Evolutionary conservation across 768 basidiomycete species (phyloP), one percentile per base, ranked within the genome.

Genomic region (Jaapia argillacea): DNA sequence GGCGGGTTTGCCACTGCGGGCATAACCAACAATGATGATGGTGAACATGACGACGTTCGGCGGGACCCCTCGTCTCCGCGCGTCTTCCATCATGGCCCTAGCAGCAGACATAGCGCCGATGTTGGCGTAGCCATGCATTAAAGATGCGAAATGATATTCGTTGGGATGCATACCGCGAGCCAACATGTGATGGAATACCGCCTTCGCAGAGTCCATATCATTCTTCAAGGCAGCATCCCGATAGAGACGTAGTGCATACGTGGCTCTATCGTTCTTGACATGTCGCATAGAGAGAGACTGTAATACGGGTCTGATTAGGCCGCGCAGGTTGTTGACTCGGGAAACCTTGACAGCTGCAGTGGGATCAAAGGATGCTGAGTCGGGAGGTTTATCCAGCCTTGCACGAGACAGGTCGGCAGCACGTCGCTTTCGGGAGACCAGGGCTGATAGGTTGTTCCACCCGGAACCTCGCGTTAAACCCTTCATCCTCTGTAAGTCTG

Each of bases 41-140:
- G 87, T 89, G 66, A 79, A 85, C 71, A 85, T 76, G 36, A 80
- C 71, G 16, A 75, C 69, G 50, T 79, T 77, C 18, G 79, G 74
- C 20, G 65, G 58, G 46, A 82, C 56, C 21, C 78, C 76, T 4
- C 69, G 66, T 31, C 64, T 59, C 31, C 57, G 53, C 22, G 78
- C 74, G 14, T 74, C 60, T 46, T 60, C 62, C 66, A 92, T 70
- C 35, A 79, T 62, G 41, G 67, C 66, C 45, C 69, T 58, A 21
- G 86, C 84, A 16, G 66, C 66, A 12, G 59, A 53, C 48, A 82
- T 63, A 57, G 88, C 69, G n/a, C 84, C 85, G 1, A 60, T 58
- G 3, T 61, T 65, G 14, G 70, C 61, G 51, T 79, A 81, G n/a
- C 83, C 85, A 50, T 85, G 78, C 71, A 92, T 79, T 45, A 92